Evolutionary conservation across 192 early-diverging fungal genomes (phyloP), one percentile per base, ranked within the genome.

Genomic region (Coemansia sp.): DNA sequence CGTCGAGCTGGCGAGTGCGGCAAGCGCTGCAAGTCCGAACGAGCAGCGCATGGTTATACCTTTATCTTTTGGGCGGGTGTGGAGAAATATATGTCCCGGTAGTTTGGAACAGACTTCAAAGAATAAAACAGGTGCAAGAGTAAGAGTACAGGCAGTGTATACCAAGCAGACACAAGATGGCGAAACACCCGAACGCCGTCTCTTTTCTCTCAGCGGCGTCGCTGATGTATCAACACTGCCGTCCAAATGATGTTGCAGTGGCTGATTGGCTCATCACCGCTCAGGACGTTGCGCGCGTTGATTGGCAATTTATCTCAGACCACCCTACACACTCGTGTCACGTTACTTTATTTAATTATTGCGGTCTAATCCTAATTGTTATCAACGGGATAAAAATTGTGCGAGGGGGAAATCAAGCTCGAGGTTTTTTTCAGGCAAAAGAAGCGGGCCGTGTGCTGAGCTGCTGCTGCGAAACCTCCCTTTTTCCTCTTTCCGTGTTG

Each of bases 1-100:
- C n/a, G 61, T 67, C 26, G 74, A 75, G 47, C 64, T 57, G 57
- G 74, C 70, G 38, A 82, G 53, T 17, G 80, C 67, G 25, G 71
- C 74, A 44, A 82, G 47, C 20, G 74, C 71, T 19, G 71, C 50
- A 54, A 82, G 68, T 28, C 74, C 67, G 47, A 82, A 20, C n/a
- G 74, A 65, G 62, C 64, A 76, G 36, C 74, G 74, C 80, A 82
- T 82, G 52, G 48, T 64, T 34, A 34, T 34, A 34, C 31, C 40
- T 44, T 44, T 44, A 14, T 44, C 11, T 44, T 44, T 44, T 44
- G 4, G 11, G 14, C 15, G 40, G 40, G 40, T 44, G 31, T 0
- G 31, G 31, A 34, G 31, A 34, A 8, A 44, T 14, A 44, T 44
- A 14, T n/a, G 40, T 44, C 40, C 40, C 40, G 34, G 54, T 56